These are phyloP conservation scores for Lumnitzera racemosa DNA, from an alignment of 345 rosid species.

Conservation along the genomic window DNA sequence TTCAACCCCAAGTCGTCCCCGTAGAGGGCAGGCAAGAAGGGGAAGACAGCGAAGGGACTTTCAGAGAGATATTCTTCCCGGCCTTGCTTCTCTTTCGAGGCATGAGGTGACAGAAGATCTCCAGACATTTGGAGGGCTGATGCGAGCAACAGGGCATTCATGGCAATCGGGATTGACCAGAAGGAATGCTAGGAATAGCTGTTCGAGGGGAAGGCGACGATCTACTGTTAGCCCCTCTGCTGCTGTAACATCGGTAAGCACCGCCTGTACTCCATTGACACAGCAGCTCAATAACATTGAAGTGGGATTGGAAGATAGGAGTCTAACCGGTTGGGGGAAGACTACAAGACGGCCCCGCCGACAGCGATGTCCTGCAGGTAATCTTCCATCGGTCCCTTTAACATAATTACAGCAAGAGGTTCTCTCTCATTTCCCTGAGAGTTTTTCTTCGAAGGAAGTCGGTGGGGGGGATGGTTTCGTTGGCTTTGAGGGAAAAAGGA, in stretches of 20 bases:
- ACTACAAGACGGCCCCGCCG: constrained; percentile 87
- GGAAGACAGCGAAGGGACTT: constrained; percentile 97
- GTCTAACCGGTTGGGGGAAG: constrained; percentile 92
- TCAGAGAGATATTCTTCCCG: constrained; percentile 98
- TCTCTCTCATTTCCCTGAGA: neutral
- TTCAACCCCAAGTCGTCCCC: constrained; percentile 35
- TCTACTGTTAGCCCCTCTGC: constrained; percentile 32
- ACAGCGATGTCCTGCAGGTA: constrained; percentile 88
- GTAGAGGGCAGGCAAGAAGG: constrained; percentile 83
- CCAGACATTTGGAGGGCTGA: constrained; percentile 84
- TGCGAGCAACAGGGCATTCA: constrained; percentile 69
- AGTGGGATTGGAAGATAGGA: constrained; percentile 69
- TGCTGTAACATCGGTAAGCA: constrained; percentile 26
- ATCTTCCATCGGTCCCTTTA: constrained; percentile 47
- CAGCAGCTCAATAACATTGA: constrained; percentile 52
- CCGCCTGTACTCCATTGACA: constrained; percentile 36
- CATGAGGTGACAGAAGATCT: constrained; percentile 92
- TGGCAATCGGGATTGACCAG: constrained; percentile 72
- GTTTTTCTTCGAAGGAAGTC: neutral
- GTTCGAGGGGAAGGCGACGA: constrained; percentile 70
- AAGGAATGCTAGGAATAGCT: constrained; percentile 70
- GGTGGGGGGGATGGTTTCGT: neutral
- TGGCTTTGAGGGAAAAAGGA: constrained; percentile 1
- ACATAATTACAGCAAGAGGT: constrained; percentile 21
- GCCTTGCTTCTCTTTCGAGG: constrained; percentile 78